phyloP scores from a whole-genome alignment of 164 flowering plant species.

The Umbellularia californica region DNA sequence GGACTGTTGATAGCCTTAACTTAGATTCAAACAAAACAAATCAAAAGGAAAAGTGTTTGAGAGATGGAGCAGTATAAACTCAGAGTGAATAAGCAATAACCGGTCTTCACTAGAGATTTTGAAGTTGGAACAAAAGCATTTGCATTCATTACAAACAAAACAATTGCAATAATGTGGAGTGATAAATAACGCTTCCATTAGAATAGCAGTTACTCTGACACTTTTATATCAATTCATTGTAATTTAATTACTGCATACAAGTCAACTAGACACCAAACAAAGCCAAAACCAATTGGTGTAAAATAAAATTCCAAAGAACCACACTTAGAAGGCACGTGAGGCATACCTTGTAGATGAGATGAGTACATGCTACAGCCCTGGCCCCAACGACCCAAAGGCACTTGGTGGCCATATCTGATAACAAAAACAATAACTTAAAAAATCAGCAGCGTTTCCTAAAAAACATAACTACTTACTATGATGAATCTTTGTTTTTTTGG shows the following conservation, averaged over 20 bases:
- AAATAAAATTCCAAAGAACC: neutral
- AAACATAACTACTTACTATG: neutral
- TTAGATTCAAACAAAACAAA: no score
- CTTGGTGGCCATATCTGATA: constrained; percentile 49
- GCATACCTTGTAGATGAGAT: neutral
- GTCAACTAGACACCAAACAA: neutral
- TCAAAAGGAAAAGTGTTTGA: no score
- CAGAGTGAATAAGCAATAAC: no score
- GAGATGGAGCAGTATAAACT: no score
- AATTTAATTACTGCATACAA: neutral
- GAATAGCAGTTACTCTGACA: no score
- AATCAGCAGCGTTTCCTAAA: neutral
- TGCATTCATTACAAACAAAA: no score
- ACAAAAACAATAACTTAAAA: neutral
- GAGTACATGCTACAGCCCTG: constrained; percentile 6
- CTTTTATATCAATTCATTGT: neutral
- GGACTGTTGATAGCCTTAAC: no score
- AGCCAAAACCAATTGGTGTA: neutral
- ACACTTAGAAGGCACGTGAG: neutral
- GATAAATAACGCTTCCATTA: no score
- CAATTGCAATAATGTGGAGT: no score
- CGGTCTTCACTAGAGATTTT: no score
- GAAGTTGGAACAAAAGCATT: no score
- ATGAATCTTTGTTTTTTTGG: neutral
- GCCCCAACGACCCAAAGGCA: constrained; percentile 35